Base-by-base conservation (phyloP, 2,329 filamentous ascomycete genomes). In the Arthrobotrys sinensis region DNA sequence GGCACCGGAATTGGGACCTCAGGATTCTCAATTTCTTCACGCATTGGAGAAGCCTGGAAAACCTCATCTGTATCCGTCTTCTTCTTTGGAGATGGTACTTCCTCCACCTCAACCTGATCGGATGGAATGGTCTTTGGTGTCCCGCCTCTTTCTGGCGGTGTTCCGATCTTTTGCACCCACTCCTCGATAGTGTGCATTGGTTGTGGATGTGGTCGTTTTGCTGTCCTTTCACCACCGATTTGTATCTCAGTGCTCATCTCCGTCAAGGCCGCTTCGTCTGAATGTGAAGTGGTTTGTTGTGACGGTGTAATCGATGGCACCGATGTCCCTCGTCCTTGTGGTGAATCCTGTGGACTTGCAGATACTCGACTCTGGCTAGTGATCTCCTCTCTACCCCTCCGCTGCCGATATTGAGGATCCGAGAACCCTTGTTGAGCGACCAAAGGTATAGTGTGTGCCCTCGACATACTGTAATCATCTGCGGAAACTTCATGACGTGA, bases 171-270 rank as follows among this genome's bases (percentile, higher is more conserved):
- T 36, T 64, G 60, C 3, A 72, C 62, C 75, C 75, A 78, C 12
- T 71, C 75, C 24, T 67, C 60, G 36, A 78, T 71, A 5, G 75
- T 63, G 40, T 46, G n/a, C 7, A 34, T 57, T 3, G 66, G 62
- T 38, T 67, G 75, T 8, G 19, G 53, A 45, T 78, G 75, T 32
- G 75, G 19, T 53, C 75, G n/a, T 34, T 78, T 78, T 32, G 55
- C 53, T 12, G 21, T 72, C 10, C 75, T 21, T 28, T 72, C 60
- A 5, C 75, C 75, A 46, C 60, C 75, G 14, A 78, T 78, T 12
- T 67, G 63, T 16, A 78, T 78, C 32, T 78, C 75, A n/a, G 75
- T 78, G 36, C 75, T 78, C 57, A 78, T 78, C 19, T 78, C 75
- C 7, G 75, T 78, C 55, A 78, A 16, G 3, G 75, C 75, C 2